Conservation (phyloP, 1,139 yeast species). For the Spathaspora sp. region DNA sequence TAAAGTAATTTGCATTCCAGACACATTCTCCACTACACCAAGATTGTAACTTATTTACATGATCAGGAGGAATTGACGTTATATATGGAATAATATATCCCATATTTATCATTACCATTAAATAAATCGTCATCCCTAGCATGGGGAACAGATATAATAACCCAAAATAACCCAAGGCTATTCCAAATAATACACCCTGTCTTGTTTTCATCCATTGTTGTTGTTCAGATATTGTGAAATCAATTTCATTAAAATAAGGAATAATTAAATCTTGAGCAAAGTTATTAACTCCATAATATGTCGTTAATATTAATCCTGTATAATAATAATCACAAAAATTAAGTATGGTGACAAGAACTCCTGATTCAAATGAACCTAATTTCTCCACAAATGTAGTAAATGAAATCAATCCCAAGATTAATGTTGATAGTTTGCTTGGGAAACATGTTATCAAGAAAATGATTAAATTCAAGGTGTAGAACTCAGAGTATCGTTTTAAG, state of each 20-base stretch:
- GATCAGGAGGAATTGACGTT: slow-evolving; percentile 50
- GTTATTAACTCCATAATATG: slow-evolving; percentile 47
- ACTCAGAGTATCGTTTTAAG: slow-evolving; percentile 19
- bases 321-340: slow-evolving; percentile 24
- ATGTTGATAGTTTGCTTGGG: slow-evolving; percentile 38
- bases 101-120: slow-evolving; percentile 54
- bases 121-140: slow-evolving; percentile 49
- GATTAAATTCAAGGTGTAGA: slow-evolving; percentile 21
- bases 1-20: slow-evolving; percentile 21
- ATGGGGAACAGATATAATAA: slow-evolving; percentile 43
- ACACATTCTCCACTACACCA: slow-evolving; percentile 36
- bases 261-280: slow-evolving; percentile 47
- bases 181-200: slow-evolving; percentile 59
- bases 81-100: slow-evolving; percentile 57
- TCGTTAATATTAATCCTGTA: slow-evolving; percentile 36
- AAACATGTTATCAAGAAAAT: slow-evolving; percentile 18
- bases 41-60: slow-evolving; percentile 21
- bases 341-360: slow-evolving; percentile 33
- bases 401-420: slow-evolving; percentile 41
- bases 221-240: slow-evolving; percentile 44
- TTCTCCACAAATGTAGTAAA: slow-evolving; percentile 45
- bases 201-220: slow-evolving; percentile 55
- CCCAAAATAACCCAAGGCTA: slow-evolving; percentile 50
- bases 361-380: slow-evolving; percentile 48
- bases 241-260: slow-evolving; percentile 53